Conservation (phyloP, 129 eudicot genomes). For the Smallanthus sonchifolius region DNA sequence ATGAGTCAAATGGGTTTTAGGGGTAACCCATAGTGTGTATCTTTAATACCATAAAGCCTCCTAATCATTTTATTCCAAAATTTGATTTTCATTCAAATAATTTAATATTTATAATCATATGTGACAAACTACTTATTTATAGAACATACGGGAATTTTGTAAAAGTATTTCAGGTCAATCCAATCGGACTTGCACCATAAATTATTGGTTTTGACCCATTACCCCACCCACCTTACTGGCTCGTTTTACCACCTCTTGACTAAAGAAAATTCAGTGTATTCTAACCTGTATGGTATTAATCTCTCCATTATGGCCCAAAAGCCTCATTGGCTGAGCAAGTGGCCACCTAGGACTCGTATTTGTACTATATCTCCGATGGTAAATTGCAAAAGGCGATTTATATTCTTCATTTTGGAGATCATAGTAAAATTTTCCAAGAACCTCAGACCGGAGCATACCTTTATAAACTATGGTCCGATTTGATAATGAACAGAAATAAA, state of each 20-base stretch:
- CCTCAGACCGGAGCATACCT: constrained; percentile 98
- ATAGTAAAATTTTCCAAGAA: constrained; percentile 79
- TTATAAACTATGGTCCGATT: constrained; percentile 92
- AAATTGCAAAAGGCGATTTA: constrained; percentile 84
- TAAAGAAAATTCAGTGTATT: constrained; percentile 5
- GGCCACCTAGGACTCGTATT: constrained; percentile 99
- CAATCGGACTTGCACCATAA: not conserved
- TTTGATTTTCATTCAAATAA: not conserved
- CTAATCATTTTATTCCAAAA: not conserved
- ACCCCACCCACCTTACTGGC: not conserved
- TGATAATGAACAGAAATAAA: constrained; percentile 93
- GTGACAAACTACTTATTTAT: not conserved
- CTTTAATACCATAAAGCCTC: not conserved
- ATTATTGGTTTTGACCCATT: not conserved
- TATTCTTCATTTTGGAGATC: constrained; percentile 81
- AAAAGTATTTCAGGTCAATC: not conserved
- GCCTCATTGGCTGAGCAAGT: constrained; percentile 99
- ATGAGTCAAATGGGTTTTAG: not conserved
- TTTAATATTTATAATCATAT: not conserved
- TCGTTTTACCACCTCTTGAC: not conserved
- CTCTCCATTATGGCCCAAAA: constrained; percentile 99
- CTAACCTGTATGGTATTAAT: constrained; percentile 96
- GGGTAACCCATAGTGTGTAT: not conserved
- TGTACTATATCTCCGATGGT: constrained; percentile 95
- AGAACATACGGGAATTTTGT: not conserved